A percentile compares a stretch with the other conserved stretches of the same genome.
These are phyloP conservation scores for Wickerhamomyces queroliae DNA, from an alignment of 805 yeast genomes.

Conservation along the genomic window DNA sequence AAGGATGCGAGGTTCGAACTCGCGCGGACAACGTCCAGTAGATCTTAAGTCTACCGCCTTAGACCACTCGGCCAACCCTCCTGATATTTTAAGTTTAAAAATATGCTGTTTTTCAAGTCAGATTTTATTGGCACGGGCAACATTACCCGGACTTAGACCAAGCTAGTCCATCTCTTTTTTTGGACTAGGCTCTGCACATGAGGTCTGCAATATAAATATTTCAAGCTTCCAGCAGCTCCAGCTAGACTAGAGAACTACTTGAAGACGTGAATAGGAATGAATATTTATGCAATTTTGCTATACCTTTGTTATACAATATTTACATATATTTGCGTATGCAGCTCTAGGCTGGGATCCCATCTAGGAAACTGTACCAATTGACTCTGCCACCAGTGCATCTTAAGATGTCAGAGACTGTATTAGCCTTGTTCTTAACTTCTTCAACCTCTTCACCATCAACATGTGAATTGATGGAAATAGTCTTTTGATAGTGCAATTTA, in stretches of 20 bases:
- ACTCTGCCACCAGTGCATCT: not conserved
- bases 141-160: no score
- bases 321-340: no score
- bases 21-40: slow-evolving; percentile 13
- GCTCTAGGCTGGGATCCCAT: no score
- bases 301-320: no score
- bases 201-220: no score
- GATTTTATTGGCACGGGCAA: no score
- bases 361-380: not conserved
- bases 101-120: not conserved
- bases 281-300: no score
- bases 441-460: not conserved
- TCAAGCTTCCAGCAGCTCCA: no score
- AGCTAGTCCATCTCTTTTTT: no score
- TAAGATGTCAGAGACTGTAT: not conserved
- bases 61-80: slow-evolving; percentile 14
- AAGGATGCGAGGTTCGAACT: slow-evolving; percentile 15
- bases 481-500: not conserved
- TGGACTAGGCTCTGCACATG: no score
- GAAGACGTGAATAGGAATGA: no score
- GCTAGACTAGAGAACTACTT: no score
- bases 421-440: not conserved
- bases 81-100: not conserved
- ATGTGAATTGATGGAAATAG: not conserved
- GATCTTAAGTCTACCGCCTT: slow-evolving; percentile 16